Base-by-base conservation (phyloP, 352 stramenopile genomes). In the Plasmopara halstedii region DNA sequence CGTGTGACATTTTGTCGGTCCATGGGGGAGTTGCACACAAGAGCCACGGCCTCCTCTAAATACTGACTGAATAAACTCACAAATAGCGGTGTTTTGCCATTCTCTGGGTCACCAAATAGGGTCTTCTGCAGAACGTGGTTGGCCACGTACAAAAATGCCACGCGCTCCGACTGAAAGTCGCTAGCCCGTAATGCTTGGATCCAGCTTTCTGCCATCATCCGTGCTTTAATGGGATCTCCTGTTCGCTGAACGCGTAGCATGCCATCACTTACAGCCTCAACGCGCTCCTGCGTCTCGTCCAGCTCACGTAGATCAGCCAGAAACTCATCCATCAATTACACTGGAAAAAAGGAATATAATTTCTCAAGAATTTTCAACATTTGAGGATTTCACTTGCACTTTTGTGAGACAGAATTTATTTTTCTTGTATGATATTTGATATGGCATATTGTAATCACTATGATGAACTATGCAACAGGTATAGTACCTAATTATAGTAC, bases 121-220 rank as follows among this genome's bases (percentile, higher is more conserved):
- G 66, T 77, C 55, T 91, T 91, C 42, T 82, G 79, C 17, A 91
- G 62, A 50, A 91, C 80, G 57, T 91, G 80, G 47, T 91, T 91
- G 46, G 80, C 76, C 40, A 91, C 80, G 43, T 86, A 91, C 4
- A 91, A 65, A 56, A 84, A 91, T 9, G 80, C 76, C 25, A 91
- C 67, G 46, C 80, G 76, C 51, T 91, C 80, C 14, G 73, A 77
- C 56, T 88, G 74, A 50, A 88, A 80, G 56, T 88, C 80, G 55
- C 72, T 85, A 26, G 65, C 56, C 11, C 77, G 70, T 46, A 91
- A 60, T 34, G 65, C 71, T 33, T 67, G 47, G 31, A 88, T 80
- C 80, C 76, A 91, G 36, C 62, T 64, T 40, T 68, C 60, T 23
- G 84, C 67, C 70, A 91, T 85, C 35, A 73, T 62, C 7, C 42